Evolutionary conservation across 352 stramenopile genomes (phyloP), one percentile per base, ranked within the genome.

Genomic region (Phytophthora pistaciae): DNA sequence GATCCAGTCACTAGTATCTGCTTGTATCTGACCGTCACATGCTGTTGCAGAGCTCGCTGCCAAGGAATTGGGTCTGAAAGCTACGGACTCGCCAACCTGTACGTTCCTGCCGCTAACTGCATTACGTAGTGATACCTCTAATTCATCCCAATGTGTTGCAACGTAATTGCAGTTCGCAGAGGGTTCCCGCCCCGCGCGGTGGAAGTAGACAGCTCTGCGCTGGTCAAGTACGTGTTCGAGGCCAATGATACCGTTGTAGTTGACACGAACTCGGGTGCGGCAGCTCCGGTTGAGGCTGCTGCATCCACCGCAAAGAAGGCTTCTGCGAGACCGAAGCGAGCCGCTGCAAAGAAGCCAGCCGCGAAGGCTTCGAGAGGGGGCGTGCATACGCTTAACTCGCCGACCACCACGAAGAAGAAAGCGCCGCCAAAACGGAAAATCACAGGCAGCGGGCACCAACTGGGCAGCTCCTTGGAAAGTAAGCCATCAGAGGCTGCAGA

Each of bases 161-260:
- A 36, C 31, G 13, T 20, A 29, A 20, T 16, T 69, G 27, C 44
- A 95, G 88, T 94, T 70, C 80, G 87, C 36, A 82, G 66, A 48
- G 88, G 88, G 0, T 95, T 95, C 54, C 88, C 88, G 14, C 88
- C 86, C 38, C 76, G 70, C 21, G 49, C 64, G 3, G 53, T 92
- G 2, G 72, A 81, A 61, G 84, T 82, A 49, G 53, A 79, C 1
- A 53, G 38, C 18, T 74, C 73, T 3, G 77, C 77, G 33, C 58
- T 76, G 3, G 74, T 95, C 18, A 80, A 91, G 64, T 66, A 44
- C 56, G 74, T 82, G 8, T 84, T 95, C 20, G 71, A 79, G 25
- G 74, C 84, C 44, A 95, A 95, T 56, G 85, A 93, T 58, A 91
- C 85, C 0, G 75, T 95, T n/a, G 79, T 93, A 11, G 79, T 95